A percentile compares a stretch with the other conserved stretches of the same genome.
phyloP scores from a whole-genome alignment of 306 rosid genomes.

The Comarum palustre region DNA sequence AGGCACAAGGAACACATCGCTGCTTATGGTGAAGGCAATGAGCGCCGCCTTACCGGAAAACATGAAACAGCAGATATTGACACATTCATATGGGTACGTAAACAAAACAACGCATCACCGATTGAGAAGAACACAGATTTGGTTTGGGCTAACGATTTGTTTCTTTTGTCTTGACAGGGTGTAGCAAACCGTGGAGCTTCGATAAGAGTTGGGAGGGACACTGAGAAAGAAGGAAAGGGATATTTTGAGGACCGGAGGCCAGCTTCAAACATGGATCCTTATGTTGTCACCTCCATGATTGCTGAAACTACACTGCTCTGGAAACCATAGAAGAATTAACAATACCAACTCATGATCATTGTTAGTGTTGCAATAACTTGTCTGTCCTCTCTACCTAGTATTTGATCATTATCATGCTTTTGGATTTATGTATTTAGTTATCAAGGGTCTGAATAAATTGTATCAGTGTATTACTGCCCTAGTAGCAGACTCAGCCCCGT shows the following conservation, averaged over 20 bases:
- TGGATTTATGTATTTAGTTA: not conserved
- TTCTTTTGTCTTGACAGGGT: conserved; percentile 34
- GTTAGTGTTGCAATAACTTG: not conserved
- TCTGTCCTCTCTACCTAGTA: not conserved
- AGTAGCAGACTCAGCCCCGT: not conserved
- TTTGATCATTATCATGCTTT: not conserved
- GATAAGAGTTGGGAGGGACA: conserved; percentile 63
- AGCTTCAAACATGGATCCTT: conserved; percentile 75
- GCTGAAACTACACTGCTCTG: conserved; percentile 67
- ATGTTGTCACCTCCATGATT: conserved; percentile 66
- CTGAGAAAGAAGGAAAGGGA: conserved; percentile 57
- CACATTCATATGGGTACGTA: conserved; percentile 36
- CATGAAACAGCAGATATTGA: conserved; percentile 62
- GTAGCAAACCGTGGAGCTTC: conserved; percentile 71
- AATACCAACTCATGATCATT: not conserved
- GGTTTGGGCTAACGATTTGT: not conserved
- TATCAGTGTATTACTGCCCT: not conserved
- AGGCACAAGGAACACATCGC: conserved; percentile 68
- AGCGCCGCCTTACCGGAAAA: conserved; percentile 62
- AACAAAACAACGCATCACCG: not conserved
- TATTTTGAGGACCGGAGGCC: conserved; percentile 83
- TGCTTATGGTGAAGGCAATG: conserved; percentile 69
- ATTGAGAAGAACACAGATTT: not conserved
- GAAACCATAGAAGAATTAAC: conserved; percentile 39
- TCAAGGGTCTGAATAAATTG: conserved; percentile 13